A percentile compares a stretch with the other conserved stretches of the same genome.
Conservation (phyloP, 768 basidiomycete species). For the Plicaturopsis crispa region DNA sequence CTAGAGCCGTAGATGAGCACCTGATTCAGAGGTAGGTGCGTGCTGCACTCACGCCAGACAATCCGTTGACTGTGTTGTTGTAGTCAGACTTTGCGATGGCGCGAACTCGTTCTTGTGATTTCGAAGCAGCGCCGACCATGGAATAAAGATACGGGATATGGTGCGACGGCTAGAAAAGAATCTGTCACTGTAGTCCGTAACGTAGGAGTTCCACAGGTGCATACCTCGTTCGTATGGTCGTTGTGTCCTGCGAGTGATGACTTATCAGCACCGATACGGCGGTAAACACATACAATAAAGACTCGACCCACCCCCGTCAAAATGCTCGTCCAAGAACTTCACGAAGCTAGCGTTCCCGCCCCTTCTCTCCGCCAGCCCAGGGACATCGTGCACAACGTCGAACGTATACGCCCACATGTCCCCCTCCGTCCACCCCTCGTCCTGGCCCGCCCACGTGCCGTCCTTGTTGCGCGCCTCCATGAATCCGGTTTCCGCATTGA, state of each 20-base stretch:
- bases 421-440: slow-evolving; percentile 79
- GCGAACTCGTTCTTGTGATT: slow-evolving; percentile 64
- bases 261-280: neutral
- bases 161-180: slow-evolving; percentile 56
- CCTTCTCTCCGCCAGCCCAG: slow-evolving; percentile 49
- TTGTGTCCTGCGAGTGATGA: slow-evolving; percentile 75
- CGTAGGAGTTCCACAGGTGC: slow-evolving; percentile 4
- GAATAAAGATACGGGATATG: slow-evolving; percentile 83
- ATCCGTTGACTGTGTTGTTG: slow-evolving; percentile 57
- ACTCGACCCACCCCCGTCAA: slow-evolving; percentile 31
- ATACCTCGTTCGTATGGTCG: slow-evolving; percentile 74
- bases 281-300: neutral
- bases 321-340: slow-evolving; percentile 53
- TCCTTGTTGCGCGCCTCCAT: slow-evolving; percentile 73
- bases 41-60: slow-evolving; percentile 52
- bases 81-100: slow-evolving; percentile 60
- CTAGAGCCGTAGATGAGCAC: slow-evolving; percentile 22
- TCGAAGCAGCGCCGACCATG: slow-evolving; percentile 62
- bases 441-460: slow-evolving; percentile 67
- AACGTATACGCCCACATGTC: slow-evolving; percentile 75
- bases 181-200: neutral
- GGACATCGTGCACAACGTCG: slow-evolving; percentile 67
- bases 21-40: neutral
- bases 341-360: slow-evolving; percentile 66
- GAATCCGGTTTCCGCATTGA: slow-evolving; percentile 64